Conservation (phyloP, 1,139 yeast genomes). For the Geotrichum australiense region DNA sequence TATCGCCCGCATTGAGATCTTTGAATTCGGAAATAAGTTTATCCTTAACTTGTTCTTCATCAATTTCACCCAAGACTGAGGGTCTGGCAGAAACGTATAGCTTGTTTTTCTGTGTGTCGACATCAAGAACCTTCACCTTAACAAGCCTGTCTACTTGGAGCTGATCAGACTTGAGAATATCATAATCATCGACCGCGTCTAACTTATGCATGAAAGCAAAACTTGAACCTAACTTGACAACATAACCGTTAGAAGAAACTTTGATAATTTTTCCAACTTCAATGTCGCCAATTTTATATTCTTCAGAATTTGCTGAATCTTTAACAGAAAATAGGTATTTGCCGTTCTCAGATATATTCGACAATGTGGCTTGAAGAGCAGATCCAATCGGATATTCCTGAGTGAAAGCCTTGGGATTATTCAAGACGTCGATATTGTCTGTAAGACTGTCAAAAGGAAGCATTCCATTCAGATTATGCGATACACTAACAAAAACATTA, state of each 20-base stretch:
- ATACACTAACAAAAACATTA: slow-evolving; percentile 2
- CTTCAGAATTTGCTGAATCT: slow-evolving; percentile 23
- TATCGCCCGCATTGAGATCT: slow-evolving; percentile 63
- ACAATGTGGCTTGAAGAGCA: slow-evolving; percentile 51
- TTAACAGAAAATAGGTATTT: slow-evolving; percentile 2
- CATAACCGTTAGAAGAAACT: background rate
- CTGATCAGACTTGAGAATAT: slow-evolving; percentile 35
- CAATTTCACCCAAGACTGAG: slow-evolving; percentile 26
- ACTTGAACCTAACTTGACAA: background rate
- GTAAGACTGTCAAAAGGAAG: slow-evolving; percentile 3
- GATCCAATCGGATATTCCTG: slow-evolving; percentile 61
- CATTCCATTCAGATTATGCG: slow-evolving; percentile 1
- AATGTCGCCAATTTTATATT: background rate
- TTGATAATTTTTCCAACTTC: slow-evolving; percentile 1
- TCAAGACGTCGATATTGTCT: background rate
- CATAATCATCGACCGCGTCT: slow-evolving; percentile 72
- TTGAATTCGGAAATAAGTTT: slow-evolving; percentile 42
- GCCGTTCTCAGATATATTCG: slow-evolving; percentile 44
- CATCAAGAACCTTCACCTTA: slow-evolving; percentile 50
- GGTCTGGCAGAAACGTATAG: slow-evolving; percentile 60
- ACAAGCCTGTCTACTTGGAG: slow-evolving; percentile 28
- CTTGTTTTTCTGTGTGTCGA: slow-evolving; percentile 52
- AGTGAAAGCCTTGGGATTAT: background rate
- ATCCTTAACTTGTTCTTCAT: slow-evolving; percentile 41
- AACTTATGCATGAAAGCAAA: slow-evolving; percentile 7